Evolutionary conservation across 306 rosid genomes (phyloP).

Genomic region (Prunus mira): DNA sequence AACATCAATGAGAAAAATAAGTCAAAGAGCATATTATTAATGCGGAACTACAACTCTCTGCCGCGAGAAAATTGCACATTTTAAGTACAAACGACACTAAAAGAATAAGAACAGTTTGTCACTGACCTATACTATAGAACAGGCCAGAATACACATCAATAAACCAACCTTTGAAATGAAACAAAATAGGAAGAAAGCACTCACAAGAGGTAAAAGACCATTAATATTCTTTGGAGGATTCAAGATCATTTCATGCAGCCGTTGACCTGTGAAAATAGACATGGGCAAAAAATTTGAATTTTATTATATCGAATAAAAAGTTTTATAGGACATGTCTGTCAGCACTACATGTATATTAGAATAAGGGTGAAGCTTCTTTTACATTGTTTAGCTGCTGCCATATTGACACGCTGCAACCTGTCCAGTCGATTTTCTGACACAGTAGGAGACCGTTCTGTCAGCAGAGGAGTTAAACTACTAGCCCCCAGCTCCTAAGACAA

Average conservation of each 20-base stretch:
- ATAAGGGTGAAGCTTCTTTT: neutral
- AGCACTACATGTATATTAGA: neutral
- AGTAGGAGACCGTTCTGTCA: conserved; percentile 81
- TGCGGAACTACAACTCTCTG: neutral
- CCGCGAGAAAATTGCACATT: neutral
- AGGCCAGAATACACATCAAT: neutral
- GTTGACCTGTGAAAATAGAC: conserved; percentile 55
- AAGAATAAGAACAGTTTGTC: neutral
- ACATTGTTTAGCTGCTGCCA: conserved; percentile 97
- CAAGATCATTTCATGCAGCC: conserved; percentile 79
- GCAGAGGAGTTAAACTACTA: conserved; percentile 75
- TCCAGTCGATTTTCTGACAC: conserved; percentile 71
- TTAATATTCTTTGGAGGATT: conserved; percentile 54
- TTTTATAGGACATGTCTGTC: neutral
- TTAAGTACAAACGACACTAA: too few species aligned
- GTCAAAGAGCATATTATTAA: neutral
- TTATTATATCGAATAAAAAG: conserved; percentile 10
- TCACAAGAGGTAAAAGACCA: conserved; percentile 60
- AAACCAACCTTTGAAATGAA: neutral
- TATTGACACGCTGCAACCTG: conserved; percentile 75
- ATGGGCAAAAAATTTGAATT: neutral
- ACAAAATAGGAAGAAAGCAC: conserved; percentile 29
- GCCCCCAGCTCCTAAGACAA: conserved; percentile 87
- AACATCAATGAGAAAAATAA: neutral
- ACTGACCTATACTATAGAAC: neutral